Conservation (phyloP, 108 stramenopile genomes). For the Skeletonema grethae region DNA sequence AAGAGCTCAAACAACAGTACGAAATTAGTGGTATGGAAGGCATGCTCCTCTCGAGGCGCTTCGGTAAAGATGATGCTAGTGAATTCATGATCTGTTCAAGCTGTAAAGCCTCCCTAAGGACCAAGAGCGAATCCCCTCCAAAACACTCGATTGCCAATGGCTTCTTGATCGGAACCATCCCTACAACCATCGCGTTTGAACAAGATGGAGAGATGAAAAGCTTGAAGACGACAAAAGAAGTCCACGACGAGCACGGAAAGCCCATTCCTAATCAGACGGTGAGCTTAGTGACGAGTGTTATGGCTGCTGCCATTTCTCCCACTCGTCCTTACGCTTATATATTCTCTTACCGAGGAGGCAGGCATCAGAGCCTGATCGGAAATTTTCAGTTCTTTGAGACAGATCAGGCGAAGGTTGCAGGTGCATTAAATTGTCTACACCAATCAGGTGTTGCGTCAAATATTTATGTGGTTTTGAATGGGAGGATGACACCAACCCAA, state of each 20-base stretch:
- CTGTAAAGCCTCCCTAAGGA: constrained; percentile 8
- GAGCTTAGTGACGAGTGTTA: constrained; percentile 2
- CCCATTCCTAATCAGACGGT: background rate
- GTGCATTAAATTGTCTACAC: constrained; percentile 10
- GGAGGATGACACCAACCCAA: constrained; percentile 29
- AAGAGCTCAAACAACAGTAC: constrained; percentile 11
- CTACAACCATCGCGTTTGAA: background rate
- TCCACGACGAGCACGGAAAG: background rate
- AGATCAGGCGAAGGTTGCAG: constrained; percentile 23
- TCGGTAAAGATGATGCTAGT: constrained; percentile 1
- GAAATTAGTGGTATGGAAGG: constrained; percentile 14
- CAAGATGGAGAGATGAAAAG: background rate
- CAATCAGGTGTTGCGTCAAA: constrained; percentile 1
- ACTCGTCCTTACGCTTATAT: constrained; percentile 19
- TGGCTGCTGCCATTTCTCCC: constrained; percentile 11
- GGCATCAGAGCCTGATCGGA: constrained; percentile 20
- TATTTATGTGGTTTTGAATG: constrained; percentile 19
- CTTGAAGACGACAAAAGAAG: background rate
- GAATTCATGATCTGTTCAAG: constrained; percentile 7
- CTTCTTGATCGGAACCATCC: constrained; percentile 9
- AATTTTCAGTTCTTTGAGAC: constrained; percentile 24
- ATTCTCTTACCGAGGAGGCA: constrained; percentile 14
- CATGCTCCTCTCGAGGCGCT: constrained; percentile 19
- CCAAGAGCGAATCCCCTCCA: constrained; percentile 1
- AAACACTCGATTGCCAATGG: constrained; percentile 26